A percentile compares a stretch with the other conserved stretches of the same genome.
Evolutionary conservation across 805 yeast genomes (phyloP).

Genomic region (Sugiyamaella valdiviana): DNA sequence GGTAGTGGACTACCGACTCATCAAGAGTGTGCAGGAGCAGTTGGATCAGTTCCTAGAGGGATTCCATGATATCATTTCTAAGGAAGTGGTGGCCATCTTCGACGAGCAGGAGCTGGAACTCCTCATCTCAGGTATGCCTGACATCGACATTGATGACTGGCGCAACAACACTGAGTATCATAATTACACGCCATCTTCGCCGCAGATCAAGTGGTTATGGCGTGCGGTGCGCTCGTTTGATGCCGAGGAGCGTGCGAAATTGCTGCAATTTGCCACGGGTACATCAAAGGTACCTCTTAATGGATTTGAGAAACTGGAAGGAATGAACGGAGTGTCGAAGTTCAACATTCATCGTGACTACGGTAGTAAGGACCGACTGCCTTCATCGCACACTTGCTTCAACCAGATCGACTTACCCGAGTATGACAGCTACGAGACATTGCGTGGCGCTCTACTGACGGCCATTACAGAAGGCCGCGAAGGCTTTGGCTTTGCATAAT

Average conservation of each 20-base stretch:
- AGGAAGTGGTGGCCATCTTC: conserved; percentile 75
- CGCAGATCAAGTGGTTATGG: conserved; percentile 97
- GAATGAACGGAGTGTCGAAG: conserved; percentile 78
- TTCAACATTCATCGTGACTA: conserved; percentile 87
- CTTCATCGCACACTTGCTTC: conserved; percentile 95
- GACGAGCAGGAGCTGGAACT: conserved; percentile 94
- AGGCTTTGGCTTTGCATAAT: conserved; percentile 82
- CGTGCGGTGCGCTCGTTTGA: conserved; percentile 93
- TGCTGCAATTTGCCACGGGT: conserved; percentile 94
- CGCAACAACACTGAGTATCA: conserved; percentile 71
- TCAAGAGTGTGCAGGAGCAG: conserved; percentile 79
- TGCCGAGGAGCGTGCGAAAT: conserved; percentile 86
- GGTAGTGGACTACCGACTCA: conserved; percentile 81
- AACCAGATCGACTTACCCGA: conserved; percentile 93
- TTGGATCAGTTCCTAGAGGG: conserved; percentile 71
- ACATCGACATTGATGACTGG: conserved; percentile 96
- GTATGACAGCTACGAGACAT: conserved; percentile 79
- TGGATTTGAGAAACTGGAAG: conserved; percentile 86
- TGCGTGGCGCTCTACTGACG: conserved; percentile 69
- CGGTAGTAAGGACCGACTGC: conserved; percentile 78
- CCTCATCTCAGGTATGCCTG: conserved; percentile 90
- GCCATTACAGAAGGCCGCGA: conserved; percentile 94
- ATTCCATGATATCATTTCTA: conserved; percentile 83
- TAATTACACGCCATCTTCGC: conserved; percentile 74
- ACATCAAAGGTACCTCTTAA: conserved; percentile 92